These are phyloP conservation scores for Diaporthe citri DNA, from an alignment of 2,329 filamentous ascomycete genomes.

Conservation along the genomic window DNA sequence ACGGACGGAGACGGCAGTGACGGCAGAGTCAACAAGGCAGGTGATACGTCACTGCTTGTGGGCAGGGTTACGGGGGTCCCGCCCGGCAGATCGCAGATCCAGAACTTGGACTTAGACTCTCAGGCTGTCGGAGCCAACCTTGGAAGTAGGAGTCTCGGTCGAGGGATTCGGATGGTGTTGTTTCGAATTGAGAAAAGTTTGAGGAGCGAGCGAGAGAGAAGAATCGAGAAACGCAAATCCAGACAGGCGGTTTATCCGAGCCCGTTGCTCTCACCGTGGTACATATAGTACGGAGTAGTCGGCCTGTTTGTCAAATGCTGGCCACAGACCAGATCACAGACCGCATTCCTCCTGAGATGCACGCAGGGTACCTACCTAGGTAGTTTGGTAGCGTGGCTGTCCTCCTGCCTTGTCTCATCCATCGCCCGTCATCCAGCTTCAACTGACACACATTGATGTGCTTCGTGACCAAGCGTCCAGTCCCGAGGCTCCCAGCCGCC, in stretches of 20 bases:
- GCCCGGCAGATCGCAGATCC: constrained; percentile 16
- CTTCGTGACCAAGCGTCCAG: constrained; percentile 8
- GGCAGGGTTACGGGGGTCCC: neutral
- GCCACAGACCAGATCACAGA: neutral
- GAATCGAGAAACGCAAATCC: neutral
- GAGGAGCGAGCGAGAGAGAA: neutral
- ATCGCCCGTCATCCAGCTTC: neutral
- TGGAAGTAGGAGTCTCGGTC: neutral
- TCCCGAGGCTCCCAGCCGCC: constrained; percentile 6
- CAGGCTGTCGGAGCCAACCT: neutral
- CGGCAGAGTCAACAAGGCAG: constrained; percentile 11
- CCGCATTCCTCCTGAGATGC: neutral
- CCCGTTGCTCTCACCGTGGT: neutral
- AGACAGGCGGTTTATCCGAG: neutral
- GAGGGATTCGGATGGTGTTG: neutral
- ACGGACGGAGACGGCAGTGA: constrained; percentile 16
- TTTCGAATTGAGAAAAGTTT: neutral
- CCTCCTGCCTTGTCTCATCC: neutral
- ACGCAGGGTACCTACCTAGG: neutral
- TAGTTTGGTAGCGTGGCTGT: neutral
- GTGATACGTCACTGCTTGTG: constrained; percentile 23
- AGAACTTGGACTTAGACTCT: neutral
- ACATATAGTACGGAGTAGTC: neutral
- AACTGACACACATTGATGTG: neutral
- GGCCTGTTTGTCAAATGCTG: neutral